These are phyloP conservation scores for Podospora pseudopauciseta DNA, from an alignment of 495 filamentous ascomycete species.

Conservation along the genomic window DNA sequence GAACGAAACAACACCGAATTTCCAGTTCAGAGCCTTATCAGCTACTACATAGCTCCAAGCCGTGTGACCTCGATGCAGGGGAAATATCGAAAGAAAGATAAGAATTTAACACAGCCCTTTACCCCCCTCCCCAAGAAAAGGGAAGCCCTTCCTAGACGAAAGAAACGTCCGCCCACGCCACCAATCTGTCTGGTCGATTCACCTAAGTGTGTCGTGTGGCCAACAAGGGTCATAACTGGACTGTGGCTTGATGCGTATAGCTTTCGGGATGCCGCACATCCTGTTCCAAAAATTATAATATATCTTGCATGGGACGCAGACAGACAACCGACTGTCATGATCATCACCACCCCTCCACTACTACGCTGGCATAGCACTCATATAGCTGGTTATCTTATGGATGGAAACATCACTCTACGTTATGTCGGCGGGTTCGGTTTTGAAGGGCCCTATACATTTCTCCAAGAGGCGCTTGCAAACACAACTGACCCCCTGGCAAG, in stretches of 20 bases:
- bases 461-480: conserved; percentile 11
- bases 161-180: neutral
- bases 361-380: neutral
- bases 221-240: neutral
- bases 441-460: conserved; percentile 1
- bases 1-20: neutral
- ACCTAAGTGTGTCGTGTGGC: neutral
- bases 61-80: neutral
- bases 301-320: neutral
- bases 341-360: too few relatives aligned
- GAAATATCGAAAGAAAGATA: neutral
- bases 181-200: neutral
- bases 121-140: neutral
- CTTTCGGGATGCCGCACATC: neutral
- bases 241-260: neutral
- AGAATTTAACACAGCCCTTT: neutral
- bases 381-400: neutral
- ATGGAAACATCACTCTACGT: conserved; percentile 10
- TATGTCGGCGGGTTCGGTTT: conserved; percentile 15
- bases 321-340: too few relatives aligned
- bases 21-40: neutral
- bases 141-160: neutral
- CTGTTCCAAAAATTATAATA: neutral
- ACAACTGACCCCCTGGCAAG: conserved; percentile 2
- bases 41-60: neutral